phyloP scores from a whole-genome alignment of 805 yeast genomes.

The Candida alai region DNA sequence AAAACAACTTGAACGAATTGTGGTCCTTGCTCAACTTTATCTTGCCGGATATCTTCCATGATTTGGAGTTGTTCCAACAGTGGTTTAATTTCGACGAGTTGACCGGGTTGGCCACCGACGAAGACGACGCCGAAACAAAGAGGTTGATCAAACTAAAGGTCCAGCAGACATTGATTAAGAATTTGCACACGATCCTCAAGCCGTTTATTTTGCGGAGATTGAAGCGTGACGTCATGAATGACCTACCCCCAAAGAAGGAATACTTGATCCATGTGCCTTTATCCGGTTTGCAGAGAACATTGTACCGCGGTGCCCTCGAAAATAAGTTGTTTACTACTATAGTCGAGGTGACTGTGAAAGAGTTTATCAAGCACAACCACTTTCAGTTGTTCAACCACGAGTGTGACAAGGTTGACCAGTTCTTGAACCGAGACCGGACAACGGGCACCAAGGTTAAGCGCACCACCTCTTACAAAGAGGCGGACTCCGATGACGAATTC shows the following conservation, averaged over 20 bases:
- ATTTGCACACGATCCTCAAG: constrained; percentile 80
- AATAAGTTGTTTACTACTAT: constrained; percentile 43
- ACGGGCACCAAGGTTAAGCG: constrained; percentile 1
- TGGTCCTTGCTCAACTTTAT: constrained; percentile 92
- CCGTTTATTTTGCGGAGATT: constrained; percentile 85
- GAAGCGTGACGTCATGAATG: constrained; percentile 65
- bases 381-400: constrained; percentile 19
- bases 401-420: constrained; percentile 31
- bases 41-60: constrained; percentile 89
- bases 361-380: constrained; percentile 45
- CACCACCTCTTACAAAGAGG: constrained; percentile 14
- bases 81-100: constrained; percentile 87
- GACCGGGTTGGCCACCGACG: constrained; percentile 26
- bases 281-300: constrained; percentile 56
- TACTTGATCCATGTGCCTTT: constrained; percentile 74
- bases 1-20: constrained; percentile 82
- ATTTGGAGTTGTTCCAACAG: constrained; percentile 80
- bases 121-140: constrained; percentile 40
- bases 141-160: constrained; percentile 54
- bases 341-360: constrained; percentile 45
- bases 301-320: constrained; percentile 53
- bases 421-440: constrained; percentile 34
- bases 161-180: constrained; percentile 55
- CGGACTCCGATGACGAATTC: constrained; percentile 30
- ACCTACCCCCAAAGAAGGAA: constrained; percentile 86